Evolutionary conservation across 2,329 filamentous ascomycete species (phyloP), one percentile per base, ranked within the genome.

Genomic region (Cladobotryum protrusum): DNA sequence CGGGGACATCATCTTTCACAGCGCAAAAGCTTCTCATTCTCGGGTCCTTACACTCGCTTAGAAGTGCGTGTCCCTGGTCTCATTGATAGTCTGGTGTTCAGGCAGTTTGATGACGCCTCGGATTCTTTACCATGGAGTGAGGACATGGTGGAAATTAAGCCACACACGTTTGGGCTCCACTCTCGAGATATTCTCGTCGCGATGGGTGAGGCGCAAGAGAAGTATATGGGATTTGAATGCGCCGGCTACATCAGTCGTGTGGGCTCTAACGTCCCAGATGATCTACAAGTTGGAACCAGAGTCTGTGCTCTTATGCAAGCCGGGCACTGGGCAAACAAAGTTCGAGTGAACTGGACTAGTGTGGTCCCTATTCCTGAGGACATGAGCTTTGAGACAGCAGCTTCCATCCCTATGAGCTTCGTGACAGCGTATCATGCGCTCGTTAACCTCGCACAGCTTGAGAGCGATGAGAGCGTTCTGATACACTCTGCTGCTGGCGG

Each of bases 321-420:
- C 14, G 40, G 40, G 40, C 40, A 42, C n/a, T 42, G 40, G 40
- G 11, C 40, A 13, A 42, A 42, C 19, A 42, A 18, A 15, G 40
- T 42, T 17, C 40, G 40, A 8, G 8, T 17, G 11, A 14, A n/a
- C 11, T 42, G 40, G 40, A 42, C 39, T 29, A 43, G 7, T 17
- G 32, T 43, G 4, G 39, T 29, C 4, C 11, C 37, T 11, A 67
- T 73, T 6, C 66, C 67, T 0, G 59, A 60, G 5, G 43, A 45
- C 33, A 59, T 71, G 57, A 50, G 47, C 1, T 67, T 67, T 14
- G 60, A 59, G n/a, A 55, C 57, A 3, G 67, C 63, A 2, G 63
- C 65, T 4, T 60, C 65, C 0, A 50, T 70, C 11, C 67, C 67
- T 0, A 52, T 65, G 4, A 57, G 60, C 1, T 67, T 54, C 42